Evolutionary conservation across 257 asterid genomes (phyloP).

Genomic region (Solanum dulcamara): DNA sequence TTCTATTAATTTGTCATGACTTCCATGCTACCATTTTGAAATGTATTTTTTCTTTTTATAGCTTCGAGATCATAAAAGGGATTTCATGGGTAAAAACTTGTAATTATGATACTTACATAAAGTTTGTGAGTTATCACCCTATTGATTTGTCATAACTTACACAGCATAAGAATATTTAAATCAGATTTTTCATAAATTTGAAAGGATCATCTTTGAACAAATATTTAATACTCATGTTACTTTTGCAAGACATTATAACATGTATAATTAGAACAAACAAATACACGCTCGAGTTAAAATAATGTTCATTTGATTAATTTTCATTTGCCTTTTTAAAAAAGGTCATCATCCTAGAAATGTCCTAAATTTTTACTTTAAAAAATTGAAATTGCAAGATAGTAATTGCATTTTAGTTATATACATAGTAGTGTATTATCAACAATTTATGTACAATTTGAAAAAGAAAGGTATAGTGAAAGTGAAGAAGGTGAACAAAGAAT

Average conservation of each 20-base stretch:
- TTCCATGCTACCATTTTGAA: not conserved
- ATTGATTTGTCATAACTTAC: not conserved
- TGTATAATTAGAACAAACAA: not conserved
- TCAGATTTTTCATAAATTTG: no score
- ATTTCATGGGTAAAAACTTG: not conserved
- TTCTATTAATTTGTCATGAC: not conserved
- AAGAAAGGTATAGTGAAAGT: no score
- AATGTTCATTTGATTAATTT: not conserved
- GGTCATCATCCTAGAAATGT: not conserved
- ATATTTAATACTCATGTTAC: not conserved
- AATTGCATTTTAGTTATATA: not conserved
- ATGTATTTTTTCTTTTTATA: not conserved
- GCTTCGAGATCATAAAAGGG: not conserved
- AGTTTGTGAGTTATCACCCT: not conserved
- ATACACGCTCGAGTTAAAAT: not conserved
- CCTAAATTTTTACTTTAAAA: not conserved
- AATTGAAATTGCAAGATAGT: not conserved
- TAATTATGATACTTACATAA: no score
- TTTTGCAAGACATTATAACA: not conserved
- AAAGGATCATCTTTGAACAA: not conserved
- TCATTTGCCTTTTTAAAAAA: not conserved
- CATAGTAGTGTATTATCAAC: not conserved
- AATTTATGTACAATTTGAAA: no score
- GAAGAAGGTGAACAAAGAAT: no score
- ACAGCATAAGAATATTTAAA: not conserved